phyloP scores from a whole-genome alignment of 129 eudicot genomes.

The Silybum marianum region DNA sequence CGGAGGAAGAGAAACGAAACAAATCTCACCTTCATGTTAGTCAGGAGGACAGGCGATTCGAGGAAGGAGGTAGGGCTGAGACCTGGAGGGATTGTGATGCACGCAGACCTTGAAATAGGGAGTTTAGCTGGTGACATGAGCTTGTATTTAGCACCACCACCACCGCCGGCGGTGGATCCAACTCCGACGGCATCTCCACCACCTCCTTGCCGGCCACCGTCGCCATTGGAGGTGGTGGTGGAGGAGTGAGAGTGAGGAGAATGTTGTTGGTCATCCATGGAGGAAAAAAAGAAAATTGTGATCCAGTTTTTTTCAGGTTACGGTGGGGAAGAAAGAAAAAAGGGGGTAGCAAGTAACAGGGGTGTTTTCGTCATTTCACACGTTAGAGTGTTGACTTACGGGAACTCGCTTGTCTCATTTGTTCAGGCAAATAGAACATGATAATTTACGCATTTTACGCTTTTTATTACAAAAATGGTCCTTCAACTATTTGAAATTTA shows the following conservation, averaged over 20 bases:
- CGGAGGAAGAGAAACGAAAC: not conserved
- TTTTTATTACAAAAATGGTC: not conserved
- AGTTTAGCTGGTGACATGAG: conserved; percentile 98
- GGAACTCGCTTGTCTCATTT: conserved; percentile 35
- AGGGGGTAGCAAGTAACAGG: conserved; percentile 23
- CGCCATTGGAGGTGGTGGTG: conserved; percentile 36
- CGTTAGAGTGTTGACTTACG: conserved; percentile 32
- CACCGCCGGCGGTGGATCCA: conserved; percentile 42
- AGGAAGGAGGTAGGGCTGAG: conserved; percentile 97
- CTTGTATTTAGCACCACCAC: conserved; percentile 73
- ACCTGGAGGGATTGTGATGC: conserved; percentile 76
- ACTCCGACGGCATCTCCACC: conserved; percentile 27
- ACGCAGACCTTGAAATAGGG: conserved; percentile 85
- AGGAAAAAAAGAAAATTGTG: conserved; percentile 22
- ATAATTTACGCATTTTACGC: not conserved
- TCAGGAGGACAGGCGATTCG: conserved; percentile 89
- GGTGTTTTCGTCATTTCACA: conserved; percentile 1
- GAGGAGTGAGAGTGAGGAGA: conserved; percentile 42
- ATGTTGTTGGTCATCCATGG: conserved; percentile 50
- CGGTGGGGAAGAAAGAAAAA: conserved; percentile 25
- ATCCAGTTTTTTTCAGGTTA: conserved; percentile 32
- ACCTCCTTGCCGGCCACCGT: not conserved
- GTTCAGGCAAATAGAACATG: conserved; percentile 29
- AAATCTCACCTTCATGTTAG: conserved; percentile 73
- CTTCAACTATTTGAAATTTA: not conserved